These are phyloP conservation scores for Hymenotorrendiella dingleyae DNA, from an alignment of 2,329 filamentous ascomycete species.

Conservation along the genomic window DNA sequence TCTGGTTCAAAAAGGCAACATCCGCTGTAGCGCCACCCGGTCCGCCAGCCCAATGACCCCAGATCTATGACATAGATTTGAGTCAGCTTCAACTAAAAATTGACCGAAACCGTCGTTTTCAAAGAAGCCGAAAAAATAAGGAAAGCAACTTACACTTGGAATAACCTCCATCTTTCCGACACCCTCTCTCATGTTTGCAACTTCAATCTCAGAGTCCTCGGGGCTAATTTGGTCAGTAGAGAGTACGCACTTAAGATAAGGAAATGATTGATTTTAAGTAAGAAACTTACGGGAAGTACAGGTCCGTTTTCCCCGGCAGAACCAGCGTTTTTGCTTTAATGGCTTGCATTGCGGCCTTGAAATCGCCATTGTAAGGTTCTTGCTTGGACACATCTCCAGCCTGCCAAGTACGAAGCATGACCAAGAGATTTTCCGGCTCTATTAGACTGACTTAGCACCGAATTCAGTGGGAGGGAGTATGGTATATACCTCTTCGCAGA, in stretches of 20 bases:
- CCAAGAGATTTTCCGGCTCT: slow-evolving; percentile 69
- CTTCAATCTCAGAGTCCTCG: slow-evolving; percentile 72
- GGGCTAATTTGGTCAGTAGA: slow-evolving; percentile 41
- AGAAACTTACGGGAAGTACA: slow-evolving; percentile 65
- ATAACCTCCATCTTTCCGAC: slow-evolving; percentile 49
- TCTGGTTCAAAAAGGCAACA: slow-evolving; percentile 63
- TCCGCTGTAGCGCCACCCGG: slow-evolving; percentile 67
- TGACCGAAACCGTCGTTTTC: not conserved
- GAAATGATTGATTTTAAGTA: too few species aligned
- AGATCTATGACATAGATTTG: slow-evolving; percentile 35
- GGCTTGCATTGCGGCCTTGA: slow-evolving; percentile 56
- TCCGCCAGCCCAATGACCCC: slow-evolving; percentile 63
- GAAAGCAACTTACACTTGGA: slow-evolving; percentile 35
- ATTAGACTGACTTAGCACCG: slow-evolving; percentile 2
- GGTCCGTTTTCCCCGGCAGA: slow-evolving; percentile 64
- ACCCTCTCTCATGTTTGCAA: slow-evolving; percentile 53
- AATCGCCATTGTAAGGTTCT: slow-evolving; percentile 60
- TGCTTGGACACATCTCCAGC: slow-evolving; percentile 64
- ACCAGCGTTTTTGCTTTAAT: slow-evolving; percentile 71
- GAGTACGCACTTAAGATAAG: not conserved
- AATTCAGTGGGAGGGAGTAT: not conserved
- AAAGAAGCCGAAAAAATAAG: not conserved
- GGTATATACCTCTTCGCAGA: slow-evolving; percentile 49
- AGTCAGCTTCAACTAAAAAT: not conserved
- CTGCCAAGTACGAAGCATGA: slow-evolving; percentile 77